Conservation (phyloP, 208 protist genomes). For the Trypanosoma conorhini region DNA sequence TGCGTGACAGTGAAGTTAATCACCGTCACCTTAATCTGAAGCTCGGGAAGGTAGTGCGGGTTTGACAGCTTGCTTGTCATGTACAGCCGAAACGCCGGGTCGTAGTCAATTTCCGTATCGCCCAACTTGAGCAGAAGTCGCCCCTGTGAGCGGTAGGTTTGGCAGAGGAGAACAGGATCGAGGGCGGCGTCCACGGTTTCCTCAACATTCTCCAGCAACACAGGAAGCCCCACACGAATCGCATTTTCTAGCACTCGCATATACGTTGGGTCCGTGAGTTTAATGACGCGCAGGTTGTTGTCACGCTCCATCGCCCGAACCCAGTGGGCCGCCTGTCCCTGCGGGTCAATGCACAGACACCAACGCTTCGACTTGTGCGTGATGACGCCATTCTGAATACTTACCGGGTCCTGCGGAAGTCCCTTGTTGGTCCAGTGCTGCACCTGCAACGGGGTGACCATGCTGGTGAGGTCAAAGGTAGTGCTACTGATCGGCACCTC, state of each 20-base stretch:
- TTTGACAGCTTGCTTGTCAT: conserved; percentile 96
- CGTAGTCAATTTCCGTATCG: conserved; percentile 95
- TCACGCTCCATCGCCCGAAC: conserved; percentile 94
- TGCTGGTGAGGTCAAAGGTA: conserved; percentile 80
- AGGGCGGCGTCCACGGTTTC: conserved; percentile 97
- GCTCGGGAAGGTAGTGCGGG: conserved; percentile 95
- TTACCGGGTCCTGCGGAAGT: conserved; percentile 94
- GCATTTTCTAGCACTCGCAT: conserved; percentile 94
- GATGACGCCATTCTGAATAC: conserved; percentile 93
- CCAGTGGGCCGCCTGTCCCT: conserved; percentile 96
- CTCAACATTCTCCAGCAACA: conserved; percentile 96
- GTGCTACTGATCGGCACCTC: conserved; percentile 66
- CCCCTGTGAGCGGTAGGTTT: conserved; percentile 93
- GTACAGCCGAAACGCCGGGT: conserved; percentile 95
- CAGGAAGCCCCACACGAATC: conserved; percentile 95
- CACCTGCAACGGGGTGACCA: conserved; percentile 92
- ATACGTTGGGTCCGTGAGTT: conserved; percentile 92
- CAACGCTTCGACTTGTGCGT: conserved; percentile 89
- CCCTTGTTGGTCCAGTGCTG: conserved; percentile 94
- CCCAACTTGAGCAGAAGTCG: conserved; percentile 92
- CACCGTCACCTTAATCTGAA: conserved; percentile 94
- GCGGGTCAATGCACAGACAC: conserved; percentile 95
- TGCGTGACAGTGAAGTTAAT: conserved; percentile 96
- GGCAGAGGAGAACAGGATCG: conserved; percentile 94
- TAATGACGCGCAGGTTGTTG: conserved; percentile 92